Evolutionary conservation across 495 filamentous ascomycete species (phyloP).

Genomic region (Daldinia grandis): DNA sequence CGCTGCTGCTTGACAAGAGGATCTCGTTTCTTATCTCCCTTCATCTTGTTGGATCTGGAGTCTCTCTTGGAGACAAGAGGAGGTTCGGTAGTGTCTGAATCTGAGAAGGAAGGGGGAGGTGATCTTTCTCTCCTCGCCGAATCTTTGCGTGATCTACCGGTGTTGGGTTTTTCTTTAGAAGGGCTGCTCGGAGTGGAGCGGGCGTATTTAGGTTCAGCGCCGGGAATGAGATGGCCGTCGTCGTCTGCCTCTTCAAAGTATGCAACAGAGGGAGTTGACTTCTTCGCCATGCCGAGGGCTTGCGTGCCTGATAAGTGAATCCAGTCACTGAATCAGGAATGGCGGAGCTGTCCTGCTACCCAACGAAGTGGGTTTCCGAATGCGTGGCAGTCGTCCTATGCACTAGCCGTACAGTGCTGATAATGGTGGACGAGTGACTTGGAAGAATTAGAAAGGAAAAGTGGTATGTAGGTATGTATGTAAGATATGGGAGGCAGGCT

Average conservation of each 20-base stretch:
- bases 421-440: conserved; percentile 31
- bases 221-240: conserved; percentile 54
- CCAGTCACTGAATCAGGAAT: conserved; percentile 41
- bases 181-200: conserved; percentile 50
- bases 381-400: conserved; percentile 38
- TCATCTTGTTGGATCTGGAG: conserved; percentile 41
- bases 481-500: conserved; percentile 25
- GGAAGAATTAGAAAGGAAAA: conserved; percentile 24
- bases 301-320: conserved; percentile 43
- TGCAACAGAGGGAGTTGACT: conserved; percentile 47
- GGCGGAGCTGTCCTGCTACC: conserved; percentile 44
- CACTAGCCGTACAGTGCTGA: conserved; percentile 37
- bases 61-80: conserved; percentile 41
- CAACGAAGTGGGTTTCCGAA: conserved; percentile 42
- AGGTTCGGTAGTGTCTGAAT: conserved; percentile 56
- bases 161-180: conserved; percentile 57
- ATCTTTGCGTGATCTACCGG: conserved; percentile 52
- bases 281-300: conserved; percentile 40
- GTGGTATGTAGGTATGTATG: conserved; percentile 30
- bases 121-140: conserved; percentile 47
- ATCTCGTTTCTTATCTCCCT: conserved; percentile 42
- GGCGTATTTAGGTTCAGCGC: conserved; percentile 48
- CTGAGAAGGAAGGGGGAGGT: conserved; percentile 46
- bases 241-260: conserved; percentile 61
- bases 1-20: conserved; percentile 37